Conservation (phyloP, 352 stramenopile genomes). For the Pythium aquatile region DNA sequence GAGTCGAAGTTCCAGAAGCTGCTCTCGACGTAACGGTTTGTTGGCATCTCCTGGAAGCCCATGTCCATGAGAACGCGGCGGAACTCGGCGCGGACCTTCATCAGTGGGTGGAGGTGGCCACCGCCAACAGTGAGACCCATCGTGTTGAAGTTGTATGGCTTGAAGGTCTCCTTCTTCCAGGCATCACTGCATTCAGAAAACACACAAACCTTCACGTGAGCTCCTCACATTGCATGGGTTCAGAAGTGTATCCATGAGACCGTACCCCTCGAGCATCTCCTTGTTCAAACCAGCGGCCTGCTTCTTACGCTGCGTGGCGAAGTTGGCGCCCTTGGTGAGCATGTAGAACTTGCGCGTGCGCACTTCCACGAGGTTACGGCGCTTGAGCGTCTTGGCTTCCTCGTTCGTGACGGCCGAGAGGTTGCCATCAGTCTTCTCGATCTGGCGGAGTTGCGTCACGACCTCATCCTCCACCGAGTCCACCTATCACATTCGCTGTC, state of each 20-base stretch:
- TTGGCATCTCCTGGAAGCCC: constrained; percentile 99
- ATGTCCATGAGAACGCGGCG: constrained; percentile 99
- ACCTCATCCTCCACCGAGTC: constrained; percentile 64
- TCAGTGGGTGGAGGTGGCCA: constrained; percentile 97
- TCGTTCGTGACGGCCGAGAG: constrained; percentile 67
- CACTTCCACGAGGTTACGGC: constrained; percentile 77
- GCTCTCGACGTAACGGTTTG: constrained; percentile 98
- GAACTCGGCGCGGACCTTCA: constrained; percentile 98
- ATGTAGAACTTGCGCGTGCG: constrained; percentile 94
- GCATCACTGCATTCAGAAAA: constrained; percentile 47
- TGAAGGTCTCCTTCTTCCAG: constrained; percentile 97
- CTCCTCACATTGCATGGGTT: neutral
- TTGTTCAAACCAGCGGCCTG: constrained; percentile 97
- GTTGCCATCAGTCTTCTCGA: constrained; percentile 53
- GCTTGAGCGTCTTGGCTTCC: constrained; percentile 80
- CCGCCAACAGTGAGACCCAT: constrained; percentile 92
- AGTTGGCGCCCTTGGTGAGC: constrained; percentile 92
- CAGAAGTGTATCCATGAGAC: neutral
- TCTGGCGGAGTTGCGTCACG: constrained; percentile 86
- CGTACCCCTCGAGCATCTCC: constrained; percentile 96
- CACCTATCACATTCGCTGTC: constrained; percentile 28
- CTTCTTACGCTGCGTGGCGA: constrained; percentile 93
- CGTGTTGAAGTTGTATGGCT: constrained; percentile 99
- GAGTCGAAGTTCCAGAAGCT: constrained; percentile 99
- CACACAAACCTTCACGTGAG: neutral